Evolutionary conservation across 208 protist species (phyloP).

Genomic region (Trypanosoma vivax): DNA sequence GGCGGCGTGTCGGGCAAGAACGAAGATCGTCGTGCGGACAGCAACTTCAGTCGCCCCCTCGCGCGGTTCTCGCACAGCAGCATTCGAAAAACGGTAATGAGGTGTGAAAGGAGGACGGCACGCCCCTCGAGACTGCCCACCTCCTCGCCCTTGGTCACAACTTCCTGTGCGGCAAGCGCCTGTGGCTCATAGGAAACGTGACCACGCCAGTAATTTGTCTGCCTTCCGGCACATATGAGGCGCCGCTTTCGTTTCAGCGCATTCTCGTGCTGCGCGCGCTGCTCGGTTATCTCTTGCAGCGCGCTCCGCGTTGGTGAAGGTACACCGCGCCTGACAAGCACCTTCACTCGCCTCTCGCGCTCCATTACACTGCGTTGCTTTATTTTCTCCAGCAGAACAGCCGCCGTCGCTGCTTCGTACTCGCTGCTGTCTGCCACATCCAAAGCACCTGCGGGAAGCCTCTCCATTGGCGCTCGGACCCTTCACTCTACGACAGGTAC

Average conservation of each 20-base stretch:
- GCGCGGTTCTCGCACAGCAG: slow-evolving; percentile 17
- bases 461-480: background rate
- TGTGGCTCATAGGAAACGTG: slow-evolving; percentile 16
- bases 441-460: background rate
- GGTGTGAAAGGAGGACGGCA: slow-evolving; percentile 11
- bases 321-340: slow-evolving; percentile 11
- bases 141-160: background rate
- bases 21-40: background rate
- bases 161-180: background rate
- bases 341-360: slow-evolving; percentile 12
- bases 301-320: slow-evolving; percentile 4
- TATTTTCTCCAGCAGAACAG: slow-evolving; percentile 11
- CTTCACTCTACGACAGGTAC: no score
- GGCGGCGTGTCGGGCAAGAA: background rate
- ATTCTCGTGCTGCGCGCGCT: background rate
- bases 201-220: slow-evolving; percentile 1
- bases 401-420: background rate
- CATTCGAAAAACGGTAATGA: slow-evolving; percentile 19
- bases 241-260: slow-evolving; percentile 3
- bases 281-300: background rate
- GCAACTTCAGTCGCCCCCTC: slow-evolving; percentile 5
- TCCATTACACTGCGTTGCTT: background rate
- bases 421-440: background rate
- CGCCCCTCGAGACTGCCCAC: slow-evolving; percentile 15
- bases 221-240: slow-evolving; percentile 3